Conservation (phyloP, 2,329 filamentous ascomycete species). For the Colletotrichum gloeosporioides region DNA sequence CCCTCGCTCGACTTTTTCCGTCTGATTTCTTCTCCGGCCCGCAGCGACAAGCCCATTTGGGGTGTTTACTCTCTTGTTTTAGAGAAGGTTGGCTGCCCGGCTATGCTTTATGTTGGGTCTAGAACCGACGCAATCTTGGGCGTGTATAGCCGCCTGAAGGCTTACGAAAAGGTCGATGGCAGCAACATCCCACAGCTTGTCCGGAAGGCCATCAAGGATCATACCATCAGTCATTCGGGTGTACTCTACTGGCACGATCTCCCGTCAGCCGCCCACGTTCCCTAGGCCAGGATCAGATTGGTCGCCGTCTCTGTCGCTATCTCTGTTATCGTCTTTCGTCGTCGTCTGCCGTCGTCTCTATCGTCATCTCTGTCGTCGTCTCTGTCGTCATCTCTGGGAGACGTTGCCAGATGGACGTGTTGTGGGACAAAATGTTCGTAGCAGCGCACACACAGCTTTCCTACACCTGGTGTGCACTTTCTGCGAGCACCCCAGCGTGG, state of each 20-base stretch:
- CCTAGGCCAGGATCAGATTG: no score
- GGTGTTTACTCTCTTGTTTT: fast-evolving
- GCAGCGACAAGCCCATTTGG: not conserved
- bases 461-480: no score
- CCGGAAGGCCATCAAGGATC: not conserved
- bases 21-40: not conserved
- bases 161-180: not conserved
- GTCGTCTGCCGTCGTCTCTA: no score
- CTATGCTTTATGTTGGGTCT: not conserved
- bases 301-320: no score
- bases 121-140: fast-evolving
- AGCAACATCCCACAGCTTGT: not conserved
- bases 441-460: no score
- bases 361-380: not conserved
- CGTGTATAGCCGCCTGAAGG: not conserved
- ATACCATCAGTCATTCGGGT: not conserved
- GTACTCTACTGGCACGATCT: no score
- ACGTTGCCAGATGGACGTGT: no score
- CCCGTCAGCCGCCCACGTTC: no score
- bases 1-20: not conserved
- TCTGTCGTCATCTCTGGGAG: not conserved
- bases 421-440: no score
- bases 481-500: no score
- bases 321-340: no score
- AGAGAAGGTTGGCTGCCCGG: not conserved